Evolutionary conservation across 208 protist genomes (phyloP).

Genomic region (Crithidia mellificae): DNA sequence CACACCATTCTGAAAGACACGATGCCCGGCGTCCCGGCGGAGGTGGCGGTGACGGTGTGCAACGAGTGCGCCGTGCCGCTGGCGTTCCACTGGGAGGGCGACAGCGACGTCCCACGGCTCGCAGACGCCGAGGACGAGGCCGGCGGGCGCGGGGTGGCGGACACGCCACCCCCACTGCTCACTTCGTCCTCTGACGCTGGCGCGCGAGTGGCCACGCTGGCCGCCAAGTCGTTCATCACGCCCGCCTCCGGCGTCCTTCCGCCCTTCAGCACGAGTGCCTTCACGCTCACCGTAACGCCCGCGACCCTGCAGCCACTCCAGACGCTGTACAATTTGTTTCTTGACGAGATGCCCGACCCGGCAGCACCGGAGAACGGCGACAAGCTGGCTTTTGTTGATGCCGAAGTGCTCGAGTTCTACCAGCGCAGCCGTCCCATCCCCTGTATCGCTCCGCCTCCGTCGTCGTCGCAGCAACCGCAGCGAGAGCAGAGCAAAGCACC

Average conservation of each 20-base stretch:
- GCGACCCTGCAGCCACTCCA: constrained; percentile 25
- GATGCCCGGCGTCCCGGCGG: constrained; percentile 52
- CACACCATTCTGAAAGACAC: constrained; percentile 62
- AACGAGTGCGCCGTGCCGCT: constrained; percentile 69
- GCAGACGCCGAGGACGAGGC: not conserved
- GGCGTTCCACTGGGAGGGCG: constrained; percentile 61
- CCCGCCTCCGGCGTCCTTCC: constrained; percentile 23
- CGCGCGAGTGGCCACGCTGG: constrained; percentile 15
- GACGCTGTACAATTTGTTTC: constrained; percentile 70
- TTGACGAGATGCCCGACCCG: constrained; percentile 69
- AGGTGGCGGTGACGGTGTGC: constrained; percentile 52
- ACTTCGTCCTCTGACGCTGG: not conserved
- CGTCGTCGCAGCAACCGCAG: constrained; percentile 4
- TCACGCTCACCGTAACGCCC: constrained; percentile 30
- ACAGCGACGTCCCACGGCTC: constrained; percentile 14
- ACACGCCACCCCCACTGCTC: not conserved
- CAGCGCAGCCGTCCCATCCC: constrained; percentile 28
- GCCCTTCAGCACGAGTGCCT: constrained; percentile 27
- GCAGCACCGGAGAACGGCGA: constrained; percentile 15
- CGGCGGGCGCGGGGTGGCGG: not conserved
- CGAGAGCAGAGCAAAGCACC: not conserved
- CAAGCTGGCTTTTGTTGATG: constrained; percentile 29
- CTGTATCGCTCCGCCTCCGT: too few species aligned
- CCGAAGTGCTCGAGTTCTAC: constrained; percentile 34
- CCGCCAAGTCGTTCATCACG: constrained; percentile 21